phyloP scores from a whole-genome alignment of 352 stramenopile species.

The Pythium insidiosum region DNA sequence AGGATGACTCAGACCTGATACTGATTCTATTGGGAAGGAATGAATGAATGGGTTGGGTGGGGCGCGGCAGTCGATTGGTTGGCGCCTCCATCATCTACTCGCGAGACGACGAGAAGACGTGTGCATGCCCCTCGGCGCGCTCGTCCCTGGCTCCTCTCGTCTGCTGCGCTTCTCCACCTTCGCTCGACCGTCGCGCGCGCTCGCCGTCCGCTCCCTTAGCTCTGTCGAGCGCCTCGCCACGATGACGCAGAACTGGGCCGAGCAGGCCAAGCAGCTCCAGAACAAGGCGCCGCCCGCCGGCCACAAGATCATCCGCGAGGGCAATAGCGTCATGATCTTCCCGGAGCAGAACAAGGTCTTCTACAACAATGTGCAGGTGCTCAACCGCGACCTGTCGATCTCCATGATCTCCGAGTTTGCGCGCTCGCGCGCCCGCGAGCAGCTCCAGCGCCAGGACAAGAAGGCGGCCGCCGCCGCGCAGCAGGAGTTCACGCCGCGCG shows the following conservation, averaged over 20 bases:
- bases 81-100: no score
- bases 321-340: constrained; percentile 89
- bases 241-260: constrained; percentile 38
- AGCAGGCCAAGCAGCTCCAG: constrained; percentile 54
- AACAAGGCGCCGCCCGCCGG: constrained; percentile 42
- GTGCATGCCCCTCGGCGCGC: constrained; percentile 13
- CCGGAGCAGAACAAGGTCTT: constrained; percentile 88
- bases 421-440: constrained; percentile 75
- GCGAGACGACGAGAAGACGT: no score
- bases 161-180: not conserved
- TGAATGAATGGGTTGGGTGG: no score
- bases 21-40: no score
- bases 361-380: constrained; percentile 93
- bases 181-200: not conserved
- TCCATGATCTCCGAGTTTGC: constrained; percentile 97
- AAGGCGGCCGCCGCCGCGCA: constrained; percentile 32
- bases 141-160: no score
- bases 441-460: constrained; percentile 66
- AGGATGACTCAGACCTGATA: no score
- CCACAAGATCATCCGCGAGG: constrained; percentile 87
- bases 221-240: constrained; percentile 15
- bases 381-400: constrained; percentile 99
- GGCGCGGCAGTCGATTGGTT: no score
- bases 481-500: constrained; percentile 30
- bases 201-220: constrained; percentile 14